Percentiles rank a stretch among this genome's conserved stretches.
phyloP scores from a whole-genome alignment of 1,284 basidiomycete species.

The Puccinia polysora region DNA sequence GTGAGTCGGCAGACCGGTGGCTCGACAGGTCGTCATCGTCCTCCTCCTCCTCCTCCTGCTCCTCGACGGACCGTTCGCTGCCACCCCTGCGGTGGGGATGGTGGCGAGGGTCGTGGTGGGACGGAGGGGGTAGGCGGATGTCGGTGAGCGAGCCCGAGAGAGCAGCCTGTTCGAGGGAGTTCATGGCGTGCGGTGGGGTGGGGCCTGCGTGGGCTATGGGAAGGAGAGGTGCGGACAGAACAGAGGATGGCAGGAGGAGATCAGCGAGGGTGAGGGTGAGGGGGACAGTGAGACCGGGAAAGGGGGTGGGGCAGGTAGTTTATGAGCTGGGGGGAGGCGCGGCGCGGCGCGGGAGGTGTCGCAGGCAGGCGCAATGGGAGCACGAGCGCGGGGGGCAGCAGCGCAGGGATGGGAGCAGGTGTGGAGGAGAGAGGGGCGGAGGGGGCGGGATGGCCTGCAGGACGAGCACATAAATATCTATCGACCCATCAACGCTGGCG shows the following conservation, averaged over 20 bases:
- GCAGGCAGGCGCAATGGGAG: background rate
- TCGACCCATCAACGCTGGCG: too few species aligned
- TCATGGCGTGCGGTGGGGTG: too few species aligned
- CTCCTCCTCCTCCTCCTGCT: background rate
- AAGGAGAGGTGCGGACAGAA: too few species aligned
- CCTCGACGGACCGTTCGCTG: background rate
- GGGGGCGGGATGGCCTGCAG: background rate
- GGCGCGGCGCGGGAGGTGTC: background rate
- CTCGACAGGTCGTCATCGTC: slow-evolving; percentile 16
- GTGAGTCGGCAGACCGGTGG: background rate
- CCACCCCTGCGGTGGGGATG: slow-evolving; percentile 13
- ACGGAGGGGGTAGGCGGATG: background rate
- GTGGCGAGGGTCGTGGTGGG: slow-evolving; percentile 27
- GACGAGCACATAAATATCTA: too few species aligned
- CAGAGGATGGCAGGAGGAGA: too few species aligned
- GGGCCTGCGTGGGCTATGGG: too few species aligned
- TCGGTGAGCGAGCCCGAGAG: slow-evolving; percentile 30
- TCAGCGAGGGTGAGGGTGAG: too few species aligned
- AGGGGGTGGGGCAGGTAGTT: too few species aligned
- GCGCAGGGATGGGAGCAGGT: background rate
- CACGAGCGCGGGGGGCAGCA: background rate
- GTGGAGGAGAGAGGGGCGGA: background rate
- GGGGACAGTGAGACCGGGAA: too few species aligned
- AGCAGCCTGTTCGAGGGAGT: slow-evolving; percentile 38
- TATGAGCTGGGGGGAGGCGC: too few species aligned